phyloP scores from a whole-genome alignment of 2,329 filamentous ascomycete genomes.

The Neofusicoccum sp. region DNA sequence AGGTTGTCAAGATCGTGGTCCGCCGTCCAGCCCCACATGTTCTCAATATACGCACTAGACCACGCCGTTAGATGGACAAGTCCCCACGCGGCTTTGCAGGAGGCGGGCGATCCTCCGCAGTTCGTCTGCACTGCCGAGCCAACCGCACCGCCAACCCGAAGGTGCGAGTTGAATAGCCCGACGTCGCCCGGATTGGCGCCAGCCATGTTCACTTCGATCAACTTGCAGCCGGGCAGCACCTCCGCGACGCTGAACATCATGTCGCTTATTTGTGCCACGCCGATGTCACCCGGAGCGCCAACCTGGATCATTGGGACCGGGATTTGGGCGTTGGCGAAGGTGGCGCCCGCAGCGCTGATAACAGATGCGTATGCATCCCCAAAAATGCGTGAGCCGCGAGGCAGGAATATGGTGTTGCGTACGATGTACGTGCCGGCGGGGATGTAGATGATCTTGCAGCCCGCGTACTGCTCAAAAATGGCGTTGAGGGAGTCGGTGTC shows the following conservation, averaged over 20 bases:
- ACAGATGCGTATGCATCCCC: constrained; percentile 23
- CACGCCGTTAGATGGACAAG: constrained; percentile 50
- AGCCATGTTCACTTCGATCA: constrained; percentile 50
- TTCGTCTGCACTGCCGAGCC: constrained; percentile 26
- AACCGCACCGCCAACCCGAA: constrained; percentile 36
- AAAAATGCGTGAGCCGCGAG: constrained; percentile 19
- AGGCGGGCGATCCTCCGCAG: constrained; percentile 32
- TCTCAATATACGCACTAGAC: constrained; percentile 54
- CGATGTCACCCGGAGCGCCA: constrained; percentile 22
- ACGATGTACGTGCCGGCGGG: constrained; percentile 24
- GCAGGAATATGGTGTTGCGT: constrained; percentile 22
- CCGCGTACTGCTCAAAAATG: constrained; percentile 6
- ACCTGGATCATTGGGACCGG: constrained; percentile 24
- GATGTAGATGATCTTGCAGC: constrained; percentile 19
- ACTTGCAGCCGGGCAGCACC: constrained; percentile 15
- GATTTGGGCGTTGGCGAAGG: constrained; percentile 21
- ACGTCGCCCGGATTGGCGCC: constrained; percentile 48
- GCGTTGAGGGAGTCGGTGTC: constrained; percentile 15
- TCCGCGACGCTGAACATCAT: constrained; percentile 23
- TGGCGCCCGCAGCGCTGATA: constrained; percentile 22
- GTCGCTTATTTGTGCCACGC: constrained; percentile 24
- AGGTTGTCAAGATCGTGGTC: constrained; percentile 51
- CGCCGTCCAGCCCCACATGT: constrained; percentile 54
- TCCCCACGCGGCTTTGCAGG: constrained; percentile 30
- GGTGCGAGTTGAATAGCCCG: constrained; percentile 38